Conservation (phyloP, 805 yeast genomes). For the Zygosaccharomyces bailii region DNA sequence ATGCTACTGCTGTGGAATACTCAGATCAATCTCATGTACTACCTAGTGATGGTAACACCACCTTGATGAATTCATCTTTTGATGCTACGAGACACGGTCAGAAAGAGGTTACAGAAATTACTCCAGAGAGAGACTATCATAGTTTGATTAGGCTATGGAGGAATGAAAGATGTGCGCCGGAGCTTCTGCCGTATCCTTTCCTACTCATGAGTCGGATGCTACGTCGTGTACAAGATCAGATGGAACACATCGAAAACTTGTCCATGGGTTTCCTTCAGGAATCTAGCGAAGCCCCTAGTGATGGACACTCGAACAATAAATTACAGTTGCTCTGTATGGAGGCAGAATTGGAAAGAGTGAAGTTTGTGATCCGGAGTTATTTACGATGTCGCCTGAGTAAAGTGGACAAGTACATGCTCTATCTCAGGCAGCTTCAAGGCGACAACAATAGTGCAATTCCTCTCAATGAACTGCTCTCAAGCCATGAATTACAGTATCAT, state of each 20-base stretch:
- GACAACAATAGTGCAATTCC: conserved; percentile 19
- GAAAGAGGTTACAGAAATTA: conserved; percentile 5
- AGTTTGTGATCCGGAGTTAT: conserved; percentile 76
- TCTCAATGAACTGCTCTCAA: conserved; percentile 42
- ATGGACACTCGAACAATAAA: conserved; percentile 39
- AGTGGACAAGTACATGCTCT: conserved; percentile 66
- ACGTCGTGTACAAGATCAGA: conserved; percentile 59
- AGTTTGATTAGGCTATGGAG: conserved; percentile 66
- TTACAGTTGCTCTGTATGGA: conserved; percentile 81
- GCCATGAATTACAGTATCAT: conserved; percentile 63
- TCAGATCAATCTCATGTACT: conserved; percentile 12
- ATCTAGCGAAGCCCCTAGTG: conserved; percentile 4
- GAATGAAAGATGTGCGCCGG: conserved; percentile 83
- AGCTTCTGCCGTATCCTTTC: conserved; percentile 70
- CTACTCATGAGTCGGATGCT: conserved; percentile 56
- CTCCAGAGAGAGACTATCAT: conserved; percentile 25
- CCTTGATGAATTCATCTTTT: conserved; percentile 23
- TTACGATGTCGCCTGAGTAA: conserved; percentile 72
- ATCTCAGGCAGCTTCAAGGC: conserved; percentile 44
- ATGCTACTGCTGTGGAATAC: conserved; percentile 36
- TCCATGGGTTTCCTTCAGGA: conserved; percentile 71
- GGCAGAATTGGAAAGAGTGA: conserved; percentile 84
- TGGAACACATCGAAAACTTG: conserved; percentile 72
- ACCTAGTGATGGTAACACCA: conserved; percentile 23
- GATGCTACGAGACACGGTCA: conserved; percentile 13